Percentiles rank a stretch among this genome's conserved stretches.
phyloP scores from a whole-genome alignment of 345 rosid genomes.

The Arabidopsis suecica region DNA sequence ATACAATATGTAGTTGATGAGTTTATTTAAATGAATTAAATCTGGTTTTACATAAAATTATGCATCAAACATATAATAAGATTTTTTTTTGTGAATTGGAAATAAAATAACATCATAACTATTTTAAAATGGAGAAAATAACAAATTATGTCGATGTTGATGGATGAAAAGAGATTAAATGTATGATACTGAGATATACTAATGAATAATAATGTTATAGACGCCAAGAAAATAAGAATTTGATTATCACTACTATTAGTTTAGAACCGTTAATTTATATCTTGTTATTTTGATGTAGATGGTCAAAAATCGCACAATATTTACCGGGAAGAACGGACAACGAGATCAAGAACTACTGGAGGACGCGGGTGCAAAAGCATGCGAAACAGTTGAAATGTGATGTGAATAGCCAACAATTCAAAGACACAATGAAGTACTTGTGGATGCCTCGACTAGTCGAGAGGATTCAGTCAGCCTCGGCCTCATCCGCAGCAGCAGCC shows the following conservation, averaged over 20 bases:
- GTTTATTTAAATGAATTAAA: background rate
- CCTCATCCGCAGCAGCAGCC: conserved; percentile 22
- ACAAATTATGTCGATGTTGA: background rate
- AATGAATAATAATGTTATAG: background rate
- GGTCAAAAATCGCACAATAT: conserved; percentile 95
- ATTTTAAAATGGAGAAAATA: background rate
- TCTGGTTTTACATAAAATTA: background rate
- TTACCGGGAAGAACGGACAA: conserved; percentile 95
- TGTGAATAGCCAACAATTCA: conserved; percentile 86
- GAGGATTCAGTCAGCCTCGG: conserved; percentile 76
- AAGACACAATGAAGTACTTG: conserved; percentile 72
- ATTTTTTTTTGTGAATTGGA: background rate
- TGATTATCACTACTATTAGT: background rate
- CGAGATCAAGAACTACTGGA: conserved; percentile 97
- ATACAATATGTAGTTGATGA: background rate
- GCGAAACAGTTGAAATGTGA: conserved; percentile 88
- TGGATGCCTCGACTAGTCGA: conserved; percentile 96
- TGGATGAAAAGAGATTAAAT: background rate
- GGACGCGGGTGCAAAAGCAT: conserved; percentile 94
- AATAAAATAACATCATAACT: background rate
- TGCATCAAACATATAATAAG: background rate
- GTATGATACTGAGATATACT: background rate
- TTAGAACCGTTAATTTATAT: background rate
- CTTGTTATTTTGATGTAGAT: conserved; percentile 49
- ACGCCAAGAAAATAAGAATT: background rate